A percentile compares a stretch with the other conserved stretches of the same genome.
Conservation (phyloP, 2,329 filamentous ascomycete species). For the Penicillium hesseltinei region DNA sequence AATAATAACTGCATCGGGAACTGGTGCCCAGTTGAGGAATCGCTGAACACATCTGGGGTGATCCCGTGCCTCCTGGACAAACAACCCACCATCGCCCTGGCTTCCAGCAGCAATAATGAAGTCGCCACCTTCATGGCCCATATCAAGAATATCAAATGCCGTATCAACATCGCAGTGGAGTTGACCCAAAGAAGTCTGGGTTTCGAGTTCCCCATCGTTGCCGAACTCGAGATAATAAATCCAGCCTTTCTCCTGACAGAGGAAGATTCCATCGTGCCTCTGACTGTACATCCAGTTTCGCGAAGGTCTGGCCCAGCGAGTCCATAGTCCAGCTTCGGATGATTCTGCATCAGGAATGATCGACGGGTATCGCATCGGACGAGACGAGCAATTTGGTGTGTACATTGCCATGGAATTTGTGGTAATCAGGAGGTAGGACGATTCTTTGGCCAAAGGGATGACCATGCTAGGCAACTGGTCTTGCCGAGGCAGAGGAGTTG, state of each 20-base stretch:
- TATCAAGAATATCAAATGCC: slow-evolving; percentile 69
- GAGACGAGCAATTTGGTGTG: slow-evolving; percentile 39
- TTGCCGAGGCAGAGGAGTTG: slow-evolving; percentile 22
- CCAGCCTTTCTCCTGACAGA: slow-evolving; percentile 83
- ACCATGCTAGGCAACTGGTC: slow-evolving; percentile 64
- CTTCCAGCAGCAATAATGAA: slow-evolving; percentile 78
- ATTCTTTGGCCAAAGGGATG: slow-evolving; percentile 69
- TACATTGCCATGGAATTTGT: slow-evolving; percentile 55
- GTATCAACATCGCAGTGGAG: slow-evolving; percentile 73
- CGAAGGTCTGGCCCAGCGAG: slow-evolving; percentile 76
- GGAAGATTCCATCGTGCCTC: slow-evolving; percentile 74
- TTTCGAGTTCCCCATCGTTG: slow-evolving; percentile 53
- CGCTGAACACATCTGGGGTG: slow-evolving; percentile 55
- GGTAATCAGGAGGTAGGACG: slow-evolving; percentile 68
- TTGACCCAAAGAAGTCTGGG: slow-evolving; percentile 60
- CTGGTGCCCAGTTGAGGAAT: slow-evolving; percentile 62
- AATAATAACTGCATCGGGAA: slow-evolving; percentile 48
- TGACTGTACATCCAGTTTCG: slow-evolving; percentile 63
- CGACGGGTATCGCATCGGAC: slow-evolving; percentile 32
- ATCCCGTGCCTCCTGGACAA: slow-evolving; percentile 63
- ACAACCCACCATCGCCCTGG: slow-evolving; percentile 73
- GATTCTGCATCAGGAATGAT: slow-evolving; percentile 27
- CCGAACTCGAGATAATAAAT: slow-evolving; percentile 71
- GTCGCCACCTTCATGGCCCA: slow-evolving; percentile 68
- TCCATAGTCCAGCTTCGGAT: slow-evolving; percentile 63